Base-by-base conservation (phyloP, 768 basidiomycete species). In the Gloeostereum incarnatum region DNA sequence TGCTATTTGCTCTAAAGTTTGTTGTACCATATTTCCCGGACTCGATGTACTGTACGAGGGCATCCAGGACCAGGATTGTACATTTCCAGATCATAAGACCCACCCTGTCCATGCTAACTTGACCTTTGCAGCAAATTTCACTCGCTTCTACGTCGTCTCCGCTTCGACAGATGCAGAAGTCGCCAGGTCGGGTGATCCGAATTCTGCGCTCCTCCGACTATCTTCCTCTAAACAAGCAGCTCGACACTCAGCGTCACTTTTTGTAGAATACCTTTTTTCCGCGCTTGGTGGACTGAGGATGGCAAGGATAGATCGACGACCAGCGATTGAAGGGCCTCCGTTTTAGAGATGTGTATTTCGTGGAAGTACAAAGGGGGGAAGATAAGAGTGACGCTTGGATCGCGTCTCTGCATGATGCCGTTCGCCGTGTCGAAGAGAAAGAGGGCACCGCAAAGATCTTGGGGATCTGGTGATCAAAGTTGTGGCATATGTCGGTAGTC, bases 1-100 rank as follows among this genome's bases (percentile, higher is more conserved):
- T 3, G 86, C 85, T 7, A 84, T 90, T 40, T 84, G 81, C 49
- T 87, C 86, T 7, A 68, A 63, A 18, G 59, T 81, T 18, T 83
- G 81, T 41, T 64, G 68, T 4, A 65, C 63, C 9, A 47, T 82
- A 27, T 81, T 82, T 43, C 57, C 68, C 1, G 77, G 69, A n/a
- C 57, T 88, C 23, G 70, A 81, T 32, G 57, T 85, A 3, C 57
- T 88, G 27, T 57, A 54, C 23, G 65, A 75, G 38, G 71, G 69
- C 8, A 81, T 89, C 33, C 86, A 90, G 49, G 72, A 82, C 44
- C 64, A 63, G 38, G 51, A 63, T 29, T 54, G 81, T 78, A 51
- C 40, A 58, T 51, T 25, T 57, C 23, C 16, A 40, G 41, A 23
- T 8, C 27, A 37, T 26, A 11, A 39, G 17, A 18, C 20, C 4